These are phyloP conservation scores for Phaffia rhodozyma DNA, from an alignment of 1,284 basidiomycete species.

Conservation along the genomic window DNA sequence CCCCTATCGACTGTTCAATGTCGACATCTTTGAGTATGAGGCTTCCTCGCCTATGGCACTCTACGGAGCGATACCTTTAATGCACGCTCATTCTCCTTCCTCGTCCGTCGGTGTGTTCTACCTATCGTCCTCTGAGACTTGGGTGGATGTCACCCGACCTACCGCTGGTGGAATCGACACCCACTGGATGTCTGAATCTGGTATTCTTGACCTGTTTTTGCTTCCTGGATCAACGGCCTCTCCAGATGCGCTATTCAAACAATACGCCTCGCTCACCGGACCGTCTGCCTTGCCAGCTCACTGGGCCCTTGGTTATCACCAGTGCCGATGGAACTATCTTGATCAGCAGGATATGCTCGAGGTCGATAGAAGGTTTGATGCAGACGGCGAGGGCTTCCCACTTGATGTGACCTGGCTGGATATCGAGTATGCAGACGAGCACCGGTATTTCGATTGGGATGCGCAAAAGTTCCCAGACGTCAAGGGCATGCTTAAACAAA, in stretches of 20 bases:
- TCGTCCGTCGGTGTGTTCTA: conserved; percentile 86
- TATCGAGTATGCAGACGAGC: conserved; percentile 88
- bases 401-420: conserved; percentile 98
- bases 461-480: conserved; percentile 85
- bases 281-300: conserved; percentile 74
- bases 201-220: conserved; percentile 86
- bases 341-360: conserved; percentile 75
- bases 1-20: conserved; percentile 90
- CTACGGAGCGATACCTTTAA: conserved; percentile 80
- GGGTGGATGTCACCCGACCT: conserved; percentile 66
- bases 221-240: conserved; percentile 65
- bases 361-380: conserved; percentile 82
- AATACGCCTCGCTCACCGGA: conserved; percentile 77
- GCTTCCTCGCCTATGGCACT: conserved; percentile 82
- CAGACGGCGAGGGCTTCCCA: conserved; percentile 49
- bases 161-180: conserved; percentile 46
- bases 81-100: conserved; percentile 74
- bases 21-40: conserved; percentile 91
- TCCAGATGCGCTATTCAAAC: conserved; percentile 65
- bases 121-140: conserved; percentile 85
- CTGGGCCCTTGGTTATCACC: conserved; percentile 90
- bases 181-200: conserved; percentile 95
- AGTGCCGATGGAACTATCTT: conserved; percentile 97
- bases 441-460: conserved; percentile 98
- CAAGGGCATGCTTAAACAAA: conserved; percentile 78